A percentile compares a stretch with the other conserved stretches of the same genome.
Conservation (phyloP, 2,329 filamentous ascomycete species). For the Beauveria brongniartii region DNA sequence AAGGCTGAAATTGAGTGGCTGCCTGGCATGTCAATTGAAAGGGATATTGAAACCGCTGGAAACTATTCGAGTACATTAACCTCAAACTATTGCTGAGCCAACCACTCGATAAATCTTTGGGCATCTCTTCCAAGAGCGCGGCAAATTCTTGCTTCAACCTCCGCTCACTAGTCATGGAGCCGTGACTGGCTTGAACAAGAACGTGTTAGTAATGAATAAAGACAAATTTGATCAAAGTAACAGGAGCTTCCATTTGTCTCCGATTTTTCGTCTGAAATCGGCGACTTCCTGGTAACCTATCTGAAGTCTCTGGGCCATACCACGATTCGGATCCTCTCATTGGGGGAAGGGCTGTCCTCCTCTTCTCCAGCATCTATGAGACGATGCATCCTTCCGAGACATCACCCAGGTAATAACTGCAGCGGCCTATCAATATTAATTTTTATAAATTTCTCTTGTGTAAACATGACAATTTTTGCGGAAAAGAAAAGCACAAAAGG, state of each 20-base stretch:
- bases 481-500: no score
- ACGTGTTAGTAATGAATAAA: neutral
- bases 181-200: neutral
- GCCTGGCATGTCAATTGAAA: neutral
- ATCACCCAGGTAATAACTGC: neutral
- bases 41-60: neutral
- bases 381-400: neutral
- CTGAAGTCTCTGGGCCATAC: neutral
- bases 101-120: neutral
- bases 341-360: neutral
- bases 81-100: no score
- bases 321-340: no score
- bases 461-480: no score
- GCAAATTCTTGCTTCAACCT: neutral
- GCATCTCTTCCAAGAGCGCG: neutral
- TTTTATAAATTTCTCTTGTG: no score
- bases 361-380: neutral
- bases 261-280: rapidly evolving
- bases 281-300: neutral
- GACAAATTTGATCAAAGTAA: neutral
- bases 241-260: neutral
- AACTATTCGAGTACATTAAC: no score
- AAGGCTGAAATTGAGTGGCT: neutral
- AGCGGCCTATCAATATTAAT: neutral
- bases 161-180: neutral